These are phyloP conservation scores for Aspergillus texensis DNA, from an alignment of 2,329 filamentous ascomycete species.

Conservation along the genomic window DNA sequence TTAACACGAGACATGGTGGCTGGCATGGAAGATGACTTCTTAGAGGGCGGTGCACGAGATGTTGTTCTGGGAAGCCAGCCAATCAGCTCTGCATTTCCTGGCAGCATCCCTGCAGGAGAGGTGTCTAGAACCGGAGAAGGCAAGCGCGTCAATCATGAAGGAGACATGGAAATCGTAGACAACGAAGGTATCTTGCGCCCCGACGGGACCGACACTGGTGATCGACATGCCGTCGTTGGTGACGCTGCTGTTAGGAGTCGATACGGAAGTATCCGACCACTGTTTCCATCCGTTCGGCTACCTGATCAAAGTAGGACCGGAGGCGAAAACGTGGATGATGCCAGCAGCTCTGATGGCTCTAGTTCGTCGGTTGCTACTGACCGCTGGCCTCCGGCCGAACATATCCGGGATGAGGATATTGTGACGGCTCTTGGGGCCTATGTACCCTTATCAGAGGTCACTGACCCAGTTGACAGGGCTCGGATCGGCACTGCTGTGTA, in stretches of 20 bases:
- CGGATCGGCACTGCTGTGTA: constrained; percentile 42
- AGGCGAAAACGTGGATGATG: constrained; percentile 6
- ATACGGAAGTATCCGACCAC: constrained; percentile 36
- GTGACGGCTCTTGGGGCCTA: constrained; percentile 45
- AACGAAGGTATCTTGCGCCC: constrained; percentile 62
- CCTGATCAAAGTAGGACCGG: constrained; percentile 15
- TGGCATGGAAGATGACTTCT: constrained; percentile 74
- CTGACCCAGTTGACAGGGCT: constrained; percentile 44
- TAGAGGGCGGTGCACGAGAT: constrained; percentile 74
- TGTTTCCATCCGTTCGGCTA: constrained; percentile 33
- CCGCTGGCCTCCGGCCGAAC: constrained; percentile 44
- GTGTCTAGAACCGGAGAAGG: constrained; percentile 65
- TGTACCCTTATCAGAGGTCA: constrained; percentile 46
- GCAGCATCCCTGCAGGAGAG: constrained; percentile 66
- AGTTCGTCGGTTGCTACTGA: constrained; percentile 33
- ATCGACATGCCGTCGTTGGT: constrained; percentile 63
- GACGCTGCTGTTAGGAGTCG: constrained; percentile 45
- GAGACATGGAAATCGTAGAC: constrained; percentile 66
- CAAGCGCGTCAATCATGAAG: constrained; percentile 64
- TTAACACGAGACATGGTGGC: constrained; percentile 83
- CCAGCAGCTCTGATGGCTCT: constrained; percentile 22
- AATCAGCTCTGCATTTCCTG: constrained; percentile 76
- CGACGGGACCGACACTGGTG: constrained; percentile 62
- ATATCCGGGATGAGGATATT: constrained; percentile 45
- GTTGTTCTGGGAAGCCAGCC: constrained; percentile 75